Conservation (phyloP, 257 asterid species). For the Cruciata laevipes region DNA sequence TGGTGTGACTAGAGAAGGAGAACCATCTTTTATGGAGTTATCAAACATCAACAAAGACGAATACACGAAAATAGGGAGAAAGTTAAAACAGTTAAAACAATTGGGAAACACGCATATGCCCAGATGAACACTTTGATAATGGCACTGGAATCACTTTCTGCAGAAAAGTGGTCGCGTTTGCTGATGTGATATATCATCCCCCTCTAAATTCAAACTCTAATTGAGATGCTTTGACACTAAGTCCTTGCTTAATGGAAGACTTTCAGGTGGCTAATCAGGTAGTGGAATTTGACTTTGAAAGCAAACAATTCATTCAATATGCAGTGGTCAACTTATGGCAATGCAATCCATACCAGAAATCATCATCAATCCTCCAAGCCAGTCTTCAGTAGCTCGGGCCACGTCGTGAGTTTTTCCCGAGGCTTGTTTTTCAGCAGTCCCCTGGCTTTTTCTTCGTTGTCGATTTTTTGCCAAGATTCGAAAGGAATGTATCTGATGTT, state of each 20-base stretch:
- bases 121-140: background rate
- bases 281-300: constrained; percentile 17
- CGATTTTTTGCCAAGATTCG: constrained; percentile 61
- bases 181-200: constrained; percentile 5
- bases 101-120: background rate
- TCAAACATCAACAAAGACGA: background rate
- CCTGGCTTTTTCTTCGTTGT: constrained; percentile 56
- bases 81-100: background rate
- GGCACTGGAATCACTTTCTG: constrained; percentile 11
- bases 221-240: constrained; percentile 2
- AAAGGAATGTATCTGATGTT: constrained; percentile 45
- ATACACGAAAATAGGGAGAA: background rate
- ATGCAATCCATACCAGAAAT: background rate
- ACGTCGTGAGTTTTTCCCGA: constrained; percentile 60
- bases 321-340: constrained; percentile 11
- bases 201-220: constrained; percentile 13
- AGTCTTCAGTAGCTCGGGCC: constrained; percentile 64
- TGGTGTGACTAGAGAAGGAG: constrained; percentile 8
- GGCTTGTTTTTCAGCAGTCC: constrained; percentile 54
- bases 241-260: constrained; percentile 17
- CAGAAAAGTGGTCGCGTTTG: background rate
- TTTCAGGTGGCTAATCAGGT: background rate
- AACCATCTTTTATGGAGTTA: background rate
- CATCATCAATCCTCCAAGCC: constrained; percentile 23
- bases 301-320: constrained; percentile 15